Evolutionary conservation across 495 filamentous ascomycete genomes (phyloP).

Genomic region (Coniosporium apollinis): DNA sequence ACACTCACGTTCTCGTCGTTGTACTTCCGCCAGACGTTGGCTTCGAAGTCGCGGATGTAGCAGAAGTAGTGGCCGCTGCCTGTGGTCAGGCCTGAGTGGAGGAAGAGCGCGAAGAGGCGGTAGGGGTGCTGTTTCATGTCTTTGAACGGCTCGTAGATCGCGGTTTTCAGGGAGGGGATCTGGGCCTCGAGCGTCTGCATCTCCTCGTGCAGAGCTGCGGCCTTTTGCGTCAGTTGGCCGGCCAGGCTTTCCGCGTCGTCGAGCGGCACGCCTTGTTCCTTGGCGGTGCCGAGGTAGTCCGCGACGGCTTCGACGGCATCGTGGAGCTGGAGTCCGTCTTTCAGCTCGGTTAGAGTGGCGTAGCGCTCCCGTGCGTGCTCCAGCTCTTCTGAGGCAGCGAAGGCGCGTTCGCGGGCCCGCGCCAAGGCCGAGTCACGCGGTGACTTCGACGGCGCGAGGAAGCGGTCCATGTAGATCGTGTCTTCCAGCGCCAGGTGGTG

Average conservation of each 20-base stretch:
- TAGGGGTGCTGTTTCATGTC: slow-evolving; percentile 47
- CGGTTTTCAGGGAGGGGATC: slow-evolving; percentile 35
- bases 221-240: too few relatives aligned
- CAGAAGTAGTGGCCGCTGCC: slow-evolving; percentile 89
- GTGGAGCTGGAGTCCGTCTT: slow-evolving; percentile 9
- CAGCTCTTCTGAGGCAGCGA: too few relatives aligned
- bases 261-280: too few relatives aligned
- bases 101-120: slow-evolving; percentile 79
- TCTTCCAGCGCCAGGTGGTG: slow-evolving; percentile 60
- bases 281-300: slow-evolving; percentile 9
- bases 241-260: too few relatives aligned
- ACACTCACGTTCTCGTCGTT: slow-evolving; percentile 73
- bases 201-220: slow-evolving; percentile 26
- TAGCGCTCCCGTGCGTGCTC: too few relatives aligned
- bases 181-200: slow-evolving; percentile 32
- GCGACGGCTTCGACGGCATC: slow-evolving; percentile 11
- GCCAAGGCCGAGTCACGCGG: too few relatives aligned
- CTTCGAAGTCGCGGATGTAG: slow-evolving; percentile 79
- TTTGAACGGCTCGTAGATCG: slow-evolving; percentile 44
- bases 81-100: slow-evolving; percentile 53
- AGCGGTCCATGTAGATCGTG: slow-evolving; percentile 74
- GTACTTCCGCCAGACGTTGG: slow-evolving; percentile 76
- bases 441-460: too few relatives aligned
- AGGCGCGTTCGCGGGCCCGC: too few relatives aligned
- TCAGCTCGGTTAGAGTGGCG: too few relatives aligned